Conservation (phyloP, 139 green algal species). For the Protoeuglena noctilucae region DNA sequence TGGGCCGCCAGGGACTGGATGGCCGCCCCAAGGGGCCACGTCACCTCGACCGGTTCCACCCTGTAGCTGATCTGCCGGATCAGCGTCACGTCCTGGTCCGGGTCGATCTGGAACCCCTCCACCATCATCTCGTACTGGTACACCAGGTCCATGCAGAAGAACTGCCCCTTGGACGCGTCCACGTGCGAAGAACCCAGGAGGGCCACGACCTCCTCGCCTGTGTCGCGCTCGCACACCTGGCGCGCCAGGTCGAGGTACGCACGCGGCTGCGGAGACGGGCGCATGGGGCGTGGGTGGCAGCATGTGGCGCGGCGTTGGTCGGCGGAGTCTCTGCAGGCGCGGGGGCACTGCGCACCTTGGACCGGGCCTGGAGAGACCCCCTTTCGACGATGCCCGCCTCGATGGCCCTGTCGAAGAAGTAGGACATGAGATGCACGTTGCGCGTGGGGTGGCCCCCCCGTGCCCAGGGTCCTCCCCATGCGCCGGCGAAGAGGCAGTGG, state of each 20-base stretch:
- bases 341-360: slow-evolving; percentile 15
- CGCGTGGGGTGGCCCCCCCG: slow-evolving; percentile 16
- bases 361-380: slow-evolving; percentile 18
- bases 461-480: slow-evolving; percentile 50
- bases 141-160: slow-evolving; percentile 81
- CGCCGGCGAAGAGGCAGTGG: slow-evolving; percentile 82
- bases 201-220: slow-evolving; percentile 9
- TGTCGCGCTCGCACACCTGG: slow-evolving; percentile 18
- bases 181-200: slow-evolving; percentile 9
- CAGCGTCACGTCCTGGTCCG: slow-evolving; percentile 23
- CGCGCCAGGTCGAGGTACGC: slow-evolving; percentile 15
- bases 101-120: slow-evolving; percentile 55
- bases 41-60: slow-evolving; percentile 64
- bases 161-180: slow-evolving; percentile 37
- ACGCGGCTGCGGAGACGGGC: slow-evolving; percentile 17
- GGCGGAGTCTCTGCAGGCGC: slow-evolving; percentile 19
- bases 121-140: slow-evolving; percentile 73
- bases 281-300: slow-evolving; percentile 9
- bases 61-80: slow-evolving; percentile 70
- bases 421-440: slow-evolving; percentile 80
- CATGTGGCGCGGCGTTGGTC: slow-evolving; percentile 26
- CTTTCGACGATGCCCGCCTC: slow-evolving; percentile 27
- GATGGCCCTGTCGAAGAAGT: slow-evolving; percentile 82
- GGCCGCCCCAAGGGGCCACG: slow-evolving; percentile 79
- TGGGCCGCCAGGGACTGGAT: slow-evolving; percentile 52